Conservation (phyloP, 176 grass and related monocot genomes). For the Bromus sterilis region DNA sequence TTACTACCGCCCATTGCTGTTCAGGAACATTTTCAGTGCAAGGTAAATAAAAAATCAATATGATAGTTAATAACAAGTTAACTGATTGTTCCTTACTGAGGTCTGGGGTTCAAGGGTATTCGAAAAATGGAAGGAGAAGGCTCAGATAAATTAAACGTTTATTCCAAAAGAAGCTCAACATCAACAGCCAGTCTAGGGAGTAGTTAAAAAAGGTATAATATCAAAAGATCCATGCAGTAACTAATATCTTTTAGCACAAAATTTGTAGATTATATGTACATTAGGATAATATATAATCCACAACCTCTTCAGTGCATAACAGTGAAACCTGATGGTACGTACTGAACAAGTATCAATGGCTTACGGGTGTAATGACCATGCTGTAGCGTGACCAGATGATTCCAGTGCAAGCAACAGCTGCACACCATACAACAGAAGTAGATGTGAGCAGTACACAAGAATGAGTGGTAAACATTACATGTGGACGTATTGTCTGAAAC, state of each 20-base stretch:
- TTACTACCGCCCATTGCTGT: background rate
- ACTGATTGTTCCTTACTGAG: background rate
- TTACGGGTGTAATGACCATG: constrained; percentile 63
- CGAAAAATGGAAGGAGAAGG: background rate
- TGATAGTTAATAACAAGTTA: background rate
- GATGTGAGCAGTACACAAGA: background rate
- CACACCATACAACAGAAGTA: background rate
- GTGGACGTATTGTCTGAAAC: background rate
- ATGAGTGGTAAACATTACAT: background rate
- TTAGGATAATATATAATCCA: background rate
- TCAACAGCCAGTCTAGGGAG: background rate
- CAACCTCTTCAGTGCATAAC: background rate
- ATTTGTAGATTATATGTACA: background rate
- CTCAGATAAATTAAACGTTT: background rate
- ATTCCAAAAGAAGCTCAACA: background rate
- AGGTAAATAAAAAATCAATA: background rate
- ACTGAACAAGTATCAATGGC: background rate
- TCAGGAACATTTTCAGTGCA: background rate
- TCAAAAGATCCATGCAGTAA: background rate
- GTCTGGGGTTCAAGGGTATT: background rate
- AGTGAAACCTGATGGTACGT: background rate
- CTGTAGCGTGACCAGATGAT: constrained; percentile 68
- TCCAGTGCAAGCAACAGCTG: constrained; percentile 72
- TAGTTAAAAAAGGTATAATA: background rate
- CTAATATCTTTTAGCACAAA: background rate